Percentiles rank a stretch among this genome's conserved stretches.
These are phyloP conservation scores for Podospora pseudopauciseta DNA, from an alignment of 495 filamentous ascomycete genomes.

Conservation along the genomic window DNA sequence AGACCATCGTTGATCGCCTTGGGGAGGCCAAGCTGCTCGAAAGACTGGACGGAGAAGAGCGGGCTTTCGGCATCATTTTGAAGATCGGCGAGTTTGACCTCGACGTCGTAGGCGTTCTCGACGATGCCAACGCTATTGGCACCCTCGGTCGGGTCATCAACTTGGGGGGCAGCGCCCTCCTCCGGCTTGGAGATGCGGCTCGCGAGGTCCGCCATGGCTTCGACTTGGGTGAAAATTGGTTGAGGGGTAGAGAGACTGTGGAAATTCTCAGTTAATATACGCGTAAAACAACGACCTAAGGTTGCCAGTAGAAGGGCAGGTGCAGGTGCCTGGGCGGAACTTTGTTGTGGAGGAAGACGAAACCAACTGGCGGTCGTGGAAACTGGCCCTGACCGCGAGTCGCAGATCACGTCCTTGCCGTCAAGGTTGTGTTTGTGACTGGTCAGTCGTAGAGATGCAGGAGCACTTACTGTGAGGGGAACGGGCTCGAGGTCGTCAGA, in stretches of 20 bases:
- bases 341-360: background rate
- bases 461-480: background rate
- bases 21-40: constrained; percentile 78
- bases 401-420: background rate
- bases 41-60: constrained; percentile 76
- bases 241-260: background rate
- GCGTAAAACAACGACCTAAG: background rate
- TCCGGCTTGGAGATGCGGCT: constrained; percentile 56
- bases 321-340: background rate
- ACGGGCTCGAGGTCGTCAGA: background rate
- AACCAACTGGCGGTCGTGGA: background rate
- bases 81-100: constrained; percentile 86
- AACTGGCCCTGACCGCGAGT: background rate
- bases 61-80: constrained; percentile 85
- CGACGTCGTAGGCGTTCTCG: constrained; percentile 72
- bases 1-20: constrained; percentile 55
- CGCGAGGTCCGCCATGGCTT: constrained; percentile 52
- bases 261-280: background rate
- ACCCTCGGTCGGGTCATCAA: constrained; percentile 51
- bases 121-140: constrained; percentile 51
- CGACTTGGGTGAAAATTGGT: constrained; percentile 4
- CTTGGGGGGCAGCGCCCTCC: constrained; percentile 36
- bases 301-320: background rate
- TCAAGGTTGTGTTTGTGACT: background rate
- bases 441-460: background rate